These are phyloP conservation scores for Ophiostoma tasmaniense DNA, from an alignment of 2,329 filamentous ascomycete species.

Conservation along the genomic window DNA sequence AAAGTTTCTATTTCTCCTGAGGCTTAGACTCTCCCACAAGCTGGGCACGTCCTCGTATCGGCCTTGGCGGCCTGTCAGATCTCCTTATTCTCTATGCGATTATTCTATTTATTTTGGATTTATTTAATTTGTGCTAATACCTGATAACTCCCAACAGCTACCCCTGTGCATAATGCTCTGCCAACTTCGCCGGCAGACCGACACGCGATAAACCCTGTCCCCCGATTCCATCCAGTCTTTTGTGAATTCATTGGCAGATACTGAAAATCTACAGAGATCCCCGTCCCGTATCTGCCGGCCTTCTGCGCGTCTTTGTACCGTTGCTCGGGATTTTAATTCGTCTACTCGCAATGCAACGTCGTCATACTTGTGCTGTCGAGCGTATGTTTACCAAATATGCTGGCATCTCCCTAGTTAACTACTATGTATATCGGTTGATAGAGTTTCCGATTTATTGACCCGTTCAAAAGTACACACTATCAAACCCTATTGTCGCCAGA, in stretches of 20 bases:
- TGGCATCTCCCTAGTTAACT: background rate
- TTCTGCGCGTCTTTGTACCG: background rate
- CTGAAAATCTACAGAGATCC: background rate
- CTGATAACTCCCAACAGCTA: background rate
- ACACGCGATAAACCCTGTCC: background rate
- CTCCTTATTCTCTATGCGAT: background rate
- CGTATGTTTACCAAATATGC: background rate
- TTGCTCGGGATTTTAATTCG: background rate
- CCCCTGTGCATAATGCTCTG: background rate
- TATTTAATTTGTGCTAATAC: background rate
- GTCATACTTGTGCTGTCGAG: background rate
- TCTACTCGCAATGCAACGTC: background rate
- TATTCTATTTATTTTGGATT: background rate
- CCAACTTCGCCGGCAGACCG: background rate
- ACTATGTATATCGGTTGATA: background rate
- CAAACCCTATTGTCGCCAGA: background rate
- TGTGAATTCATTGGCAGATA: background rate
- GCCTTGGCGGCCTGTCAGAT: constrained; percentile 1
- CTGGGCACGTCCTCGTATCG: background rate
- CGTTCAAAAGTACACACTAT: background rate
- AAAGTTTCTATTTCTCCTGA: background rate
- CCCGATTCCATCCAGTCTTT: background rate
- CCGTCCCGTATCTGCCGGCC: background rate
- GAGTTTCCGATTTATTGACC: background rate
- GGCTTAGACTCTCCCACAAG: background rate